phyloP scores from a whole-genome alignment of 768 basidiomycete species.

The Hygrophorus russula region DNA sequence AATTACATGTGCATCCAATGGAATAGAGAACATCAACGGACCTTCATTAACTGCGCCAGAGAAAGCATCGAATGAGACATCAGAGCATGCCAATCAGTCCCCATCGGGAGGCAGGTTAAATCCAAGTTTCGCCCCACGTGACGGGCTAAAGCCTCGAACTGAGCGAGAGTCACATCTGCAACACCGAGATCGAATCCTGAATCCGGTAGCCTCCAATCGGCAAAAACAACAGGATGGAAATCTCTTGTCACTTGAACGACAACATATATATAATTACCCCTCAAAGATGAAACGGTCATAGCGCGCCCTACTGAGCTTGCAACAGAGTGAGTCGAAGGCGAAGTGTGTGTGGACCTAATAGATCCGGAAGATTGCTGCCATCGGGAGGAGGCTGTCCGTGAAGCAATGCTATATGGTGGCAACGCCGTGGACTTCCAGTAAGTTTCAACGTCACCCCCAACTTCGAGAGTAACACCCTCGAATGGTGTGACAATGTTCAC shows the following conservation, averaged over 20 bases:
- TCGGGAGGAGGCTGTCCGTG: conserved; percentile 25
- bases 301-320: conserved; percentile 37
- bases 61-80: conserved; percentile 53
- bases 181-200: conserved; percentile 68
- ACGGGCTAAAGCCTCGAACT: conserved; percentile 62
- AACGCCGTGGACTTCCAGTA: conserved; percentile 90
- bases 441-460: conserved; percentile 92
- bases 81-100: conserved; percentile 34
- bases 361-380: conserved; percentile 30
- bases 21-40: conserved; percentile 21
- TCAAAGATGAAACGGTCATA: conserved; percentile 80
- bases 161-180: conserved; percentile 70
- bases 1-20: conserved; percentile 3
- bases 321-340: conserved; percentile 54
- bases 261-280: conserved; percentile 79
- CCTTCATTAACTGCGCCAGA: conserved; percentile 66
- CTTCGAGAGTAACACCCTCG: conserved; percentile 83
- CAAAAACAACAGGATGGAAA: conserved; percentile 76
- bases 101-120: conserved; percentile 11
- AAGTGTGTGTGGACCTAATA: conserved; percentile 51
- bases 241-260: conserved; percentile 91
- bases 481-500: conserved; percentile 82
- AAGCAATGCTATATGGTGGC: conserved; percentile 27
- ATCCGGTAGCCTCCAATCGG: conserved; percentile 67
- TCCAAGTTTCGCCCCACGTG: conserved; percentile 35